Conservation (phyloP, 2,329 filamentous ascomycete species). For the Curvularia sp. region DNA sequence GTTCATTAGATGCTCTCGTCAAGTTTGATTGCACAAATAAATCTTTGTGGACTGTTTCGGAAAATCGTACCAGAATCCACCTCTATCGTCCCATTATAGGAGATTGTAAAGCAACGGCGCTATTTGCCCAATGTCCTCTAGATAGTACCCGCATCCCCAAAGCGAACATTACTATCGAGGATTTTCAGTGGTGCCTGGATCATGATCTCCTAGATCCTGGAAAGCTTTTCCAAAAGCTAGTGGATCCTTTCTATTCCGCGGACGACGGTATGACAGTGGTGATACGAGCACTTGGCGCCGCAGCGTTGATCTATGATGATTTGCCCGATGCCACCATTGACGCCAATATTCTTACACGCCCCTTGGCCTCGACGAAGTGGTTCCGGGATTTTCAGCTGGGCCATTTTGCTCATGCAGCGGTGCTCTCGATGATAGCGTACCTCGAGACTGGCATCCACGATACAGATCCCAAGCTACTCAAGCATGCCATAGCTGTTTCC, state of each 20-base stretch:
- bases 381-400: not conserved
- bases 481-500: not conserved
- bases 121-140: not conserved
- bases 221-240: not conserved
- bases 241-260: not conserved
- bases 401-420: not conserved
- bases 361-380: not conserved
- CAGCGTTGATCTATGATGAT: not conserved
- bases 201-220: not conserved
- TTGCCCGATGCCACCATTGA: not conserved
- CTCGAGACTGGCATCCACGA: not conserved
- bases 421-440: not conserved
- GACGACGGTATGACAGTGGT: no score
- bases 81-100: not conserved
- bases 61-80: not conserved
- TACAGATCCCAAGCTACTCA: not conserved
- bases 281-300: not conserved
- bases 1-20: not conserved
- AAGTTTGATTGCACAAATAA: no score
- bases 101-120: no score
- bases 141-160: not conserved
- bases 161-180: not conserved
- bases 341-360: not conserved
- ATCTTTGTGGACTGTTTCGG: not conserved
- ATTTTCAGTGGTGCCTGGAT: not conserved